phyloP scores from a whole-genome alignment of 352 stramenopile genomes.

The Blastocystis sp. region DNA sequence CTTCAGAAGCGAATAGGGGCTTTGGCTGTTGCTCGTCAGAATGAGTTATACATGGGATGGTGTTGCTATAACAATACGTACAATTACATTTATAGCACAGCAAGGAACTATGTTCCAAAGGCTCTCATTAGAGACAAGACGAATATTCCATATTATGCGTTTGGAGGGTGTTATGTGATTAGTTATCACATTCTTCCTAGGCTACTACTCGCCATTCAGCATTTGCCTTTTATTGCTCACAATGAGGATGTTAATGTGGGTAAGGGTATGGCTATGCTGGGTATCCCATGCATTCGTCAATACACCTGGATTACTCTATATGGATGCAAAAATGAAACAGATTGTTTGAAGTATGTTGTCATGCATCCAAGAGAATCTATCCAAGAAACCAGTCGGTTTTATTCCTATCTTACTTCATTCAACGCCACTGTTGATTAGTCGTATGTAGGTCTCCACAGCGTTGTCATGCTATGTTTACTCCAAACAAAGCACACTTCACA shows the following conservation, averaged over 20 bases:
- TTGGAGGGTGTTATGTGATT: constrained; percentile 32
- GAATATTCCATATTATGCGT: constrained; percentile 34
- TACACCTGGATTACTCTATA: constrained; percentile 22
- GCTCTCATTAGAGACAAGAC: not conserved
- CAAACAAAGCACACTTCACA: too few relatives aligned
- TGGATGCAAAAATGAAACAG: not conserved
- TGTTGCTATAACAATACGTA: constrained; percentile 3
- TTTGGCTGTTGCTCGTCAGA: not conserved
- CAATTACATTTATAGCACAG: not conserved
- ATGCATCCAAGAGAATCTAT: constrained; percentile 4
- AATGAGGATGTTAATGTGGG: too few relatives aligned
- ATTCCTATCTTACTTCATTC: too few relatives aligned
- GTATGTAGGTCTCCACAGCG: too few relatives aligned
- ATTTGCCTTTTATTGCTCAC: not conserved
- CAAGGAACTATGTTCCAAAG: constrained; percentile 34
- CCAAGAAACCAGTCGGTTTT: too few relatives aligned
- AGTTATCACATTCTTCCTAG: constrained; percentile 14
- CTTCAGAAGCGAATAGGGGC: not conserved
- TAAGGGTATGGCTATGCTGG: not conserved
- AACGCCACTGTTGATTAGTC: too few relatives aligned
- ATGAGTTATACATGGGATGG: constrained; percentile 27
- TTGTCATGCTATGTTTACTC: too few relatives aligned
- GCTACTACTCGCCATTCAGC: constrained; percentile 7
- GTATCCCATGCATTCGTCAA: not conserved
- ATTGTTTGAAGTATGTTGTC: constrained; percentile 39